Evolutionary conservation across 805 yeast species (phyloP), one percentile per base, ranked within the genome.

Genomic region (Nakazawaea ernobii): DNA sequence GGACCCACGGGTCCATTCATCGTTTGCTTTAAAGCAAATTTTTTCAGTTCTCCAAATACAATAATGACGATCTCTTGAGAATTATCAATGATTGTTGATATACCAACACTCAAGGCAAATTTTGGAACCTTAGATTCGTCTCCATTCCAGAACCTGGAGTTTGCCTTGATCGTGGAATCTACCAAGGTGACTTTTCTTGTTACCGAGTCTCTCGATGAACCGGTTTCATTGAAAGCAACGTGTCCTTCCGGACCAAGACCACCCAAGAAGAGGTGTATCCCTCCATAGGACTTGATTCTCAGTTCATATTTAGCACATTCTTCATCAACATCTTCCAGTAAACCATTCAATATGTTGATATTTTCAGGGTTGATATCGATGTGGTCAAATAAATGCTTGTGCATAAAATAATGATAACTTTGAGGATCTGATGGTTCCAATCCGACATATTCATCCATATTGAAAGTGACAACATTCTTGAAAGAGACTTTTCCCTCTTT

Each of bases 211-310:
- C 77, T 68, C 2, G 68, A 27, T 6, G 80, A 74, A 8, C 84
- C 84, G 14, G 72, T 66, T 61, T 79, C 83, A 60, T 79, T 79
- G 56, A 79, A 79, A 1, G 84, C 83, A 54, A 79, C 65, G 58
- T 79, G 83, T 29, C 83, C 84, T 55, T 79, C 79, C 13, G 80
- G 77, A 1, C 84, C 83, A 55, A 79, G 64, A 1, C 83, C 84
- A 6, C 83, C 83, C 55, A 79, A 56, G 53, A 78, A 79, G 45
- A 79, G 62, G 55, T 79, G 68, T 50, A 79, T 75, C 36, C 74
- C 67, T 13, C 82, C 83, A 51, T 65, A 70, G 32, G 56, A 53
- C 51, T 65, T 66, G 57, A 79, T 77, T 52, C 72, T 68, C 28
- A 58, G 65, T 59, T 78, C 83, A 59, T 79, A 79, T 1, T 55